These are phyloP conservation scores for Penicillium parvum DNA, from an alignment of 495 filamentous ascomycete species.

Conservation along the genomic window DNA sequence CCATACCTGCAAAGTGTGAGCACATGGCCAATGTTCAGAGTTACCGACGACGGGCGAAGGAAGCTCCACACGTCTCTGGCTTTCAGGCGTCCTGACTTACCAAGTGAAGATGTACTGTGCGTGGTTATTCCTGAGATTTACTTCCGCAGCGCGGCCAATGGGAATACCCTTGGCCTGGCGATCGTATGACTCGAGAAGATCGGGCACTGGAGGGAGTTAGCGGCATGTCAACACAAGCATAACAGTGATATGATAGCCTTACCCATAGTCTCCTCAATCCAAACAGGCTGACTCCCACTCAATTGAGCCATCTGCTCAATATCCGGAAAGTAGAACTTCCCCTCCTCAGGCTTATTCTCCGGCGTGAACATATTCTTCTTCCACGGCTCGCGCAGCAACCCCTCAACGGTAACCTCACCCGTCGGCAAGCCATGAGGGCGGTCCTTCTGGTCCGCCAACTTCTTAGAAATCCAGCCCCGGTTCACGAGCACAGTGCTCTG, in stretches of 20 bases:
- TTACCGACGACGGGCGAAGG: background rate
- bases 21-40: background rate
- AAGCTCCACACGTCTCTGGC: background rate
- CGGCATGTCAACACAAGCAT: conserved; percentile 1
- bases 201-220: conserved; percentile 55
- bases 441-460: conserved; percentile 56
- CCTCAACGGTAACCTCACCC: conserved; percentile 72
- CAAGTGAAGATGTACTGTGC: conserved; percentile 98
- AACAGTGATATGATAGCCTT: conserved; percentile 12
- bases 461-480: conserved; percentile 83
- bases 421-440: conserved; percentile 55
- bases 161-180: conserved; percentile 78
- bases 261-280: conserved; percentile 97
- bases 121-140: conserved; percentile 94
- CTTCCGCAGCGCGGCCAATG: conserved; percentile 84
- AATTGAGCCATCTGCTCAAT: conserved; percentile 86
- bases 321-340: conserved; percentile 93
- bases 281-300: conserved; percentile 80
- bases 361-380: conserved; percentile 98
- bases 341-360: conserved; percentile 72
- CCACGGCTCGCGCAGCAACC: conserved; percentile 83
- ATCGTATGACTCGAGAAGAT: conserved; percentile 66
- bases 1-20: conserved; percentile 66
- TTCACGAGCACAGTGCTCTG: conserved; percentile 73
- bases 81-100: conserved; percentile 47